These are phyloP conservation scores for Aureobasidium sp. DNA, from an alignment of 2,329 filamentous ascomycete genomes.

Conservation along the genomic window DNA sequence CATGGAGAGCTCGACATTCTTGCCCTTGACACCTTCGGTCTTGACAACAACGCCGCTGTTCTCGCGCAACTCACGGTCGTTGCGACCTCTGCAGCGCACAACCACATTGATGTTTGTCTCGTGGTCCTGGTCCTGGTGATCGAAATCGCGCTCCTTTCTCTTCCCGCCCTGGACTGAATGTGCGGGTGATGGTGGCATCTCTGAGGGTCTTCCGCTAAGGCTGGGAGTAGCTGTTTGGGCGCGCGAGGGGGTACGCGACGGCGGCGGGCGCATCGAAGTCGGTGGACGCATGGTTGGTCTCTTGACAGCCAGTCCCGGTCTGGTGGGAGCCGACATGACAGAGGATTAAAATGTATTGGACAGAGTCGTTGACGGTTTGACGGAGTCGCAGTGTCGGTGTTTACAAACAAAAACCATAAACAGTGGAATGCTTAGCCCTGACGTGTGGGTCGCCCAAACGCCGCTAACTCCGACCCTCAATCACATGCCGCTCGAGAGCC, in stretches of 20 bases:
- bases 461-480: not conserved
- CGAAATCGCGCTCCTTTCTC: constrained; percentile 81
- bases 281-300: constrained; percentile 43
- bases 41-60: constrained; percentile 89
- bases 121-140: constrained; percentile 52
- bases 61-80: constrained; percentile 83
- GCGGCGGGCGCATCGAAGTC: constrained; percentile 45
- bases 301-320: constrained; percentile 42
- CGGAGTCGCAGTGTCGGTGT: not conserved
- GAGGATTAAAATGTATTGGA: not conserved
- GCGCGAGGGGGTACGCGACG: constrained; percentile 38
- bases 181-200: constrained; percentile 47
- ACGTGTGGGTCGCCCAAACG: not conserved
- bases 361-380: not conserved
- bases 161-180: constrained; percentile 52
- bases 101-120: constrained; percentile 98
- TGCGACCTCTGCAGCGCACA: constrained; percentile 86
- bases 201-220: constrained; percentile 36
- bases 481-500: not conserved
- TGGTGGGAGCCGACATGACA: constrained; percentile 46
- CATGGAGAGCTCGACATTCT: constrained; percentile 78
- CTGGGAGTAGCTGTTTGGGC: constrained; percentile 42
- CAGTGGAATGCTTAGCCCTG: not conserved
- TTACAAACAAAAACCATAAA: not conserved
- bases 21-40: constrained; percentile 81